These are phyloP conservation scores for Pistacia atlantica DNA, from an alignment of 345 rosid species.

Conservation along the genomic window DNA sequence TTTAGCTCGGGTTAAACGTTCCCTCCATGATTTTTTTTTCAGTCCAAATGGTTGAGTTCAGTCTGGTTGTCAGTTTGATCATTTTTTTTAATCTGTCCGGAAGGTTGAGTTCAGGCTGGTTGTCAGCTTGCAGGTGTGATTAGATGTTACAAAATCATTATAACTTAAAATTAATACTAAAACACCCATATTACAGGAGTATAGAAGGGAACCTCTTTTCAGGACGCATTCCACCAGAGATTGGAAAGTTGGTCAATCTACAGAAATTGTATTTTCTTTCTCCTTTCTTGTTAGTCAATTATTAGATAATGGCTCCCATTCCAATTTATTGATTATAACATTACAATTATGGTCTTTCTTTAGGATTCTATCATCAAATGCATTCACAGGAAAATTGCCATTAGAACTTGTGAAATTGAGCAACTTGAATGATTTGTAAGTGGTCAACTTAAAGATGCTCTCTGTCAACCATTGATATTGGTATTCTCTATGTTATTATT, in stretches of 20 bases:
- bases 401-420: slow-evolving; percentile 49
- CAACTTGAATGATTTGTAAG: slow-evolving; percentile 80
- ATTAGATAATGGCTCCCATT: neutral
- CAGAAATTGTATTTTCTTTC: slow-evolving; percentile 58
- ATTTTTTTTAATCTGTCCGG: neutral
- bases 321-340: slow-evolving; percentile 1
- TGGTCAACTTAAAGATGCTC: neutral
- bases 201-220: slow-evolving; percentile 79
- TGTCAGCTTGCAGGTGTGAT: neutral
- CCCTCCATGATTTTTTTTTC: neutral
- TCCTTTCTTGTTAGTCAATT: slow-evolving; percentile 15
- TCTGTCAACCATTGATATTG: too few species aligned
- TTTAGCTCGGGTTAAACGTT: neutral
- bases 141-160: neutral
- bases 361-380: slow-evolving; percentile 71
- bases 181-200: slow-evolving; percentile 50
- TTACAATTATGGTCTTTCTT: slow-evolving; percentile 19
- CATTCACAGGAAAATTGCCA: slow-evolving; percentile 70
- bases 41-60: neutral
- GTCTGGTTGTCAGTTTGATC: neutral
- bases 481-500: too few species aligned
- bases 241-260: slow-evolving; percentile 56
- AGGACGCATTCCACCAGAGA: slow-evolving; percentile 75
- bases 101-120: neutral
- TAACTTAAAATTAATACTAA: neutral